Base-by-base conservation (phyloP, 345 rosid species). In the Ceriops tagal region DNA sequence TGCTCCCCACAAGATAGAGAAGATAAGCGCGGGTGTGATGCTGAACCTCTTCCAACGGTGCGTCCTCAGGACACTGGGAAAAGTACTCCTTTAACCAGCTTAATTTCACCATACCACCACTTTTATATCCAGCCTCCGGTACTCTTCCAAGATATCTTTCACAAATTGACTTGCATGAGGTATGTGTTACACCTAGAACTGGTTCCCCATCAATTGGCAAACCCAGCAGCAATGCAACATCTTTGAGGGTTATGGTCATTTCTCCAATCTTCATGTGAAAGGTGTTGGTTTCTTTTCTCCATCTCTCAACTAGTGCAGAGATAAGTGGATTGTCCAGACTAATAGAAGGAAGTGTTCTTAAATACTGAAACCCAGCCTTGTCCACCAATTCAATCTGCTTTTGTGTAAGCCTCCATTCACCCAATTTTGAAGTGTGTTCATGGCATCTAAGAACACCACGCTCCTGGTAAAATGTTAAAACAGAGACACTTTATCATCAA, bases 391-490 rank as follows among this genome's bases (percentile, higher is more conserved):
- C 90, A 5, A 89, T 81, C 77, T 93, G 97, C 75, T 76, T 85
- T 4, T 83, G 75, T 6, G 74, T 83, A 64, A 93, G 88, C 81
- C 83, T 91, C 97, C 97, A 93, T 68, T 91, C 97, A 68, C 92
- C 91, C 73, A 93, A 74, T 79, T 93, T 93, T 0, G 97, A 93
- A 18, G 98, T 93, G 71, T 93, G 98, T 75, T 93, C 98, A 67
- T 91, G 98, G 83, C 98, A 93, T 83, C 98, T 85, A 68, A 93
- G 92, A 4, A 92, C 98, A 73, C 96, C 97, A n/a, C 98, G 88
- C 79, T 93, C 98, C 97, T 93, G 66, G 9, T 39, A 49, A 28
- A 31, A 55, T 31, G 2, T 26, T 31, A 31, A 21, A 56, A 24
- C 0, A 27, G 52, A 20, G 26, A 31, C 32, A 22, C 18, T 4